These are phyloP conservation scores for Penicillium egyptiacum DNA, from an alignment of 495 filamentous ascomycete genomes.

Conservation along the genomic window DNA sequence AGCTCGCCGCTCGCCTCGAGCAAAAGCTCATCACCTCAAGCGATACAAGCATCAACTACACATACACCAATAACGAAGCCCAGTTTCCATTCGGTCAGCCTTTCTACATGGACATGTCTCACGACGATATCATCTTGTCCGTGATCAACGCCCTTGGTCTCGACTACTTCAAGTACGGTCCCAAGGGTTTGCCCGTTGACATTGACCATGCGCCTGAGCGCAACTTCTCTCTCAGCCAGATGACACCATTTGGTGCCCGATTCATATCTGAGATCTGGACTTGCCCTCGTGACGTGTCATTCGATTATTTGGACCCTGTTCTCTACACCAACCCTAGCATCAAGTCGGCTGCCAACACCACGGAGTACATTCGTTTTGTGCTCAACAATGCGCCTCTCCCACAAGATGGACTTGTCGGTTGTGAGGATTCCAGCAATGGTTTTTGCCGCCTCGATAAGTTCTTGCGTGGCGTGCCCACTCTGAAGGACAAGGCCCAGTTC, in stretches of 20 bases:
- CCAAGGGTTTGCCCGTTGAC: slow-evolving; percentile 41
- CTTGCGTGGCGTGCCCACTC: slow-evolving; percentile 19
- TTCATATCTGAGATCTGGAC: slow-evolving; percentile 61
- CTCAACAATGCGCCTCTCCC: slow-evolving; percentile 34
- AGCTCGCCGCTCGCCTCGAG: slow-evolving; percentile 58
- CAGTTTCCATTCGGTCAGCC: slow-evolving; percentile 54
- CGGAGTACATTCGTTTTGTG: slow-evolving; percentile 33
- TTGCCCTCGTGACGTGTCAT: slow-evolving; percentile 21
- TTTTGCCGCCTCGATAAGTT: slow-evolving; percentile 32
- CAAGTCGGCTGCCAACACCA: slow-evolving; percentile 7
- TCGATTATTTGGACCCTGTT: slow-evolving; percentile 21
- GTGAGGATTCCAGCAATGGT: slow-evolving; percentile 30
- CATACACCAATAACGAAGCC: slow-evolving; percentile 44
- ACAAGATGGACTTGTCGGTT: slow-evolving; percentile 29
- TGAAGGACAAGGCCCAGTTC: slow-evolving; percentile 28
- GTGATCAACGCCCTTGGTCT: slow-evolving; percentile 53
- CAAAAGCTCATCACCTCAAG: slow-evolving; percentile 52
- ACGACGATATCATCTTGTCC: slow-evolving; percentile 42
- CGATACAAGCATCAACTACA: slow-evolving; percentile 58
- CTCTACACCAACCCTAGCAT: slow-evolving; percentile 33
- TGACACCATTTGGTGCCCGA: slow-evolving; percentile 63
- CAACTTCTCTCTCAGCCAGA: slow-evolving; percentile 27
- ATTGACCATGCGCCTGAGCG: slow-evolving; percentile 46
- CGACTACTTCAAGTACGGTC: slow-evolving; percentile 24
- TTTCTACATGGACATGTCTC: slow-evolving; percentile 48